phyloP scores from a whole-genome alignment of 176 grass and related monocot genomes.

The Dendrocalamus sinicus region DNA sequence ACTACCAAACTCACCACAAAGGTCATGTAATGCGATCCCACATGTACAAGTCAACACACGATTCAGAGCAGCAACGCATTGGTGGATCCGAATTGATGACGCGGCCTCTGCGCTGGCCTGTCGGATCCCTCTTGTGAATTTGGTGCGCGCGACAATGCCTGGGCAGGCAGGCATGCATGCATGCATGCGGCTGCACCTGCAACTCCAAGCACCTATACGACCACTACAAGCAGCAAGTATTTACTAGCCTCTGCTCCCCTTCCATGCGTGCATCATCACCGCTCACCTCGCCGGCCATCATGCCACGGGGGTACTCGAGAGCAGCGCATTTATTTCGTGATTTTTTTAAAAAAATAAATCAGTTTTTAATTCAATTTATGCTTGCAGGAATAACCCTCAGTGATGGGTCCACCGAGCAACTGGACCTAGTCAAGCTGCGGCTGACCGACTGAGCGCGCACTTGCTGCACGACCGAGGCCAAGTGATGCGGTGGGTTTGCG shows the following conservation, averaged over 20 bases:
- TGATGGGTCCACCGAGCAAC: too few relatives aligned
- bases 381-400: too few relatives aligned
- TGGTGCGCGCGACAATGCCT: constrained; percentile 32
- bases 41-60: too few relatives aligned
- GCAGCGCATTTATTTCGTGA: constrained; percentile 33
- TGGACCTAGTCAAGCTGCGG: too few relatives aligned
- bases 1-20: neutral
- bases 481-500: too few relatives aligned
- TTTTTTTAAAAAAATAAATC: too few relatives aligned
- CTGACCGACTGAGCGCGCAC: too few relatives aligned
- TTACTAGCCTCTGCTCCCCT: neutral
- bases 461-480: too few relatives aligned
- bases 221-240: neutral
- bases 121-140: neutral
- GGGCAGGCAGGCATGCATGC: constrained; percentile 7
- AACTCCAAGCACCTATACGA: neutral
- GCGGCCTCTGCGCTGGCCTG: constrained; percentile 5
- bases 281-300: constrained; percentile 26
- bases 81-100: constrained; percentile 34
- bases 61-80: neutral
- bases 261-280: constrained; percentile 52
- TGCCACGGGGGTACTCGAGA: constrained; percentile 26
- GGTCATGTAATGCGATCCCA: constrained; percentile 4
- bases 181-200: neutral
- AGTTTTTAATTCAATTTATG: too few relatives aligned